phyloP scores from a whole-genome alignment of 768 basidiomycete species.

The Leccinum arenicola region DNA sequence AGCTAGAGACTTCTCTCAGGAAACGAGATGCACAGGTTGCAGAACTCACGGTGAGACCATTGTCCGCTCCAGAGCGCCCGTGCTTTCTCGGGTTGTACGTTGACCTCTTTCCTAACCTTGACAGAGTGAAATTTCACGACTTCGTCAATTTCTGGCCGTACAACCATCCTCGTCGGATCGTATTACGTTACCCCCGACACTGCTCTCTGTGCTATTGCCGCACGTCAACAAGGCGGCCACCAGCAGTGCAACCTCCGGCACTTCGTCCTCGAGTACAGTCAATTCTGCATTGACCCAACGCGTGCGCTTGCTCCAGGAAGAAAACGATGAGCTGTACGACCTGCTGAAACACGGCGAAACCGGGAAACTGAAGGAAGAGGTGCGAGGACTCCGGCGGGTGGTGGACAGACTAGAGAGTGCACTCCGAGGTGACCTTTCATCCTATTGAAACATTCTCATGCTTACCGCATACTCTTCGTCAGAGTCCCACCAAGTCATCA shows the following conservation, averaged over 20 bases:
- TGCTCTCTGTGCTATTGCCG: conserved; percentile 66
- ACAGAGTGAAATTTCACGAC: conserved; percentile 70
- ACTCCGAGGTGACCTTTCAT: conserved; percentile 58
- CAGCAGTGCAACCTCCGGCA: conserved; percentile 27
- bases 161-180: conserved; percentile 63
- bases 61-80: conserved; percentile 20
- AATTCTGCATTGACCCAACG: conserved; percentile 74
- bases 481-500: conserved; percentile 80
- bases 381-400: conserved; percentile 61
- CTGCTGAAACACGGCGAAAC: conserved; percentile 73
- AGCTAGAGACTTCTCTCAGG: conserved; percentile 76
- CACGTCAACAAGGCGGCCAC: conserved; percentile 51
- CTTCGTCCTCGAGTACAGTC: conserved; percentile 52
- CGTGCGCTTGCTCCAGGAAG: conserved; percentile 71
- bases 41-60: conserved; percentile 62
- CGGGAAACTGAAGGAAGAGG: conserved; percentile 80
- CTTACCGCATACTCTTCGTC: conserved; percentile 9
- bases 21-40: conserved; percentile 70
- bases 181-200: conserved; percentile 66
- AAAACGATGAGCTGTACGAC: conserved; percentile 84
- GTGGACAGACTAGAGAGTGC: conserved; percentile 72
- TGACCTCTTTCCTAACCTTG: conserved; percentile 13
- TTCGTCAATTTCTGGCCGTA: conserved; percentile 61
- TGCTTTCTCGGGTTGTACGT: conserved; percentile 16
- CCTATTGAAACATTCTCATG: conserved; percentile 1